These are phyloP conservation scores for Neofusicoccum ribis DNA, from an alignment of 2,329 filamentous ascomycete genomes.

Conservation along the genomic window DNA sequence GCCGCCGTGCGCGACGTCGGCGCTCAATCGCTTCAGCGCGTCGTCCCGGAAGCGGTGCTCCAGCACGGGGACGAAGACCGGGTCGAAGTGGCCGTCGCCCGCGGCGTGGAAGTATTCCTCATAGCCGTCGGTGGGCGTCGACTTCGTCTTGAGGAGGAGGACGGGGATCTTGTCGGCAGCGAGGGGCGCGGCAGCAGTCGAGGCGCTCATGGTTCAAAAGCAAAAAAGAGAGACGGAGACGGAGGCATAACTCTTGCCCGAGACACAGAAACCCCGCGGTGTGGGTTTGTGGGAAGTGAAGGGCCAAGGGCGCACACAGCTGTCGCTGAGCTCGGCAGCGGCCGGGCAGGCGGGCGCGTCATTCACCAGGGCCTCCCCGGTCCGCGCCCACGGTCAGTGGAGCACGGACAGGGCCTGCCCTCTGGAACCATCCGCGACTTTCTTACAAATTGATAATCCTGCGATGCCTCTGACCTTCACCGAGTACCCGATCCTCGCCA, in stretches of 20 bases:
- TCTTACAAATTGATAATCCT: constrained; percentile 7
- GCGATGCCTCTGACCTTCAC: constrained; percentile 36
- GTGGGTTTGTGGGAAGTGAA: neutral
- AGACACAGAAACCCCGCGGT: neutral
- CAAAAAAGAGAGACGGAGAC: neutral
- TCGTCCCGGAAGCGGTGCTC: constrained; percentile 67
- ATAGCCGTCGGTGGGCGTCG: constrained; percentile 69
- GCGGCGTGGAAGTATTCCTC: constrained; percentile 62
- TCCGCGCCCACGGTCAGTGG: neutral
- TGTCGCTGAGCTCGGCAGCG: constrained; percentile 7
- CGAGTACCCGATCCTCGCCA: constrained; percentile 39
- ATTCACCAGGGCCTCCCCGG: neutral
- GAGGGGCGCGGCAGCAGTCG: neutral
- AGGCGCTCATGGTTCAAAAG: constrained; percentile 15
- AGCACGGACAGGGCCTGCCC: constrained; percentile 3
- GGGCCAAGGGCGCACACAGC: neutral
- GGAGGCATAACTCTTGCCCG: neutral
- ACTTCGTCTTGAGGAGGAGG: constrained; percentile 76
- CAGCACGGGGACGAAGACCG: constrained; percentile 74
- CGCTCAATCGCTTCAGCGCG: constrained; percentile 56
- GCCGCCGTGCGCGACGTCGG: constrained; percentile 50
- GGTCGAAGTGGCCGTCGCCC: constrained; percentile 54
- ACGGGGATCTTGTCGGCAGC: constrained; percentile 50
- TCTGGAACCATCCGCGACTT: neutral
- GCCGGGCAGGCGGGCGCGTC: neutral